Evolutionary conservation across 1,284 basidiomycete species (phyloP).

Genomic region (Xanthoconium separans): DNA sequence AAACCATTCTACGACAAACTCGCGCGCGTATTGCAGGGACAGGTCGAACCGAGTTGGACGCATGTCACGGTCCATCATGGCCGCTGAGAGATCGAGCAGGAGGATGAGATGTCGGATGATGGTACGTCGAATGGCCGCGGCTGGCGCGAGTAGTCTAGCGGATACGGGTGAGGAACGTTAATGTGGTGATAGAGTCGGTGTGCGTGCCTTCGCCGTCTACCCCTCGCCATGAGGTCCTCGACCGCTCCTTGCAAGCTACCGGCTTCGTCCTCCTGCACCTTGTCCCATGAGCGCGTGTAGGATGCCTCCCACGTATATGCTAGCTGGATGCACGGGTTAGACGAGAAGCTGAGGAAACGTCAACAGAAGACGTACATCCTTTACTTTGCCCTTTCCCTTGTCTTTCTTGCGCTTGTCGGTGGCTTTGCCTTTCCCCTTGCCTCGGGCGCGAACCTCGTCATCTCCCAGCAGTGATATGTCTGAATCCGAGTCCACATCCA

Average conservation of each 20-base stretch:
- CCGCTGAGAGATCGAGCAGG: conserved; percentile 84
- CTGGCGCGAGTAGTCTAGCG: conserved; percentile 71
- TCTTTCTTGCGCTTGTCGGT: conserved; percentile 40
- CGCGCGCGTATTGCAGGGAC: conserved; percentile 83
- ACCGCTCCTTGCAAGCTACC: conserved; percentile 91
- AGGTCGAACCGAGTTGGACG: conserved; percentile 91
- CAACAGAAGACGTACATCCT: conserved; percentile 41
- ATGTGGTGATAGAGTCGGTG: not conserved
- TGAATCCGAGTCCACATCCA: conserved; percentile 43
- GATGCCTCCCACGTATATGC: conserved; percentile 95
- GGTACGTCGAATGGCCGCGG: conserved; percentile 86
- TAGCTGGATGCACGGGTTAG: conserved; percentile 44
- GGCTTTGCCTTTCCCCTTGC: conserved; percentile 45
- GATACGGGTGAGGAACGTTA: conserved; percentile 6
- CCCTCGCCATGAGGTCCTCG: conserved; percentile 83
- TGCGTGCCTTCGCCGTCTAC: conserved; percentile 76
- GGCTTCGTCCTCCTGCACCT: conserved; percentile 92
- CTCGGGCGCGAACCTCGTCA: conserved; percentile 36
- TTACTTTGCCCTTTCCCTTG: conserved; percentile 47
- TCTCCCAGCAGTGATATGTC: conserved; percentile 38
- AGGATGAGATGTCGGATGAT: conserved; percentile 96
- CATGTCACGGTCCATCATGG: conserved; percentile 96
- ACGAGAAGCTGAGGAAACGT: not conserved
- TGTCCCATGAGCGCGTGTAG: conserved; percentile 95
- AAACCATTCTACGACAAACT: conserved; percentile 96